Percentiles rank a stretch among this genome's conserved stretches.
Conservation (phyloP, 2,329 filamentous ascomycete genomes). For the Claviceps sp. region DNA sequence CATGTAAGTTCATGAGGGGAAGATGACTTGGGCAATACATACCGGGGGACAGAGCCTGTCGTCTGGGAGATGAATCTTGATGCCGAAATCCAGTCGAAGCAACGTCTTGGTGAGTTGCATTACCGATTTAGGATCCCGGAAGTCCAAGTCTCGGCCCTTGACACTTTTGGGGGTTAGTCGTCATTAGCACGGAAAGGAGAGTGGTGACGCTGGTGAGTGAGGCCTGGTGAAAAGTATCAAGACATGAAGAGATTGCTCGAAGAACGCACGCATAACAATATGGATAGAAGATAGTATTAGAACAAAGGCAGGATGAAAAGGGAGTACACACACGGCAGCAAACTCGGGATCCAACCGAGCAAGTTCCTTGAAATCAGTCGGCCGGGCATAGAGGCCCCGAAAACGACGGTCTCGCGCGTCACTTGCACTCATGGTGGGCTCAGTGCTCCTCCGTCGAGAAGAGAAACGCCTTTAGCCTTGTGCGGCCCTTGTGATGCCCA, state of each 20-base stretch:
- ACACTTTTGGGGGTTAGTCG: conserved; percentile 3
- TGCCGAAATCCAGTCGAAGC: conserved; percentile 59
- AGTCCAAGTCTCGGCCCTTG: conserved; percentile 51
- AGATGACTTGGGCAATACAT: conserved; percentile 9
- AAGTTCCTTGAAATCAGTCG: conserved; percentile 31
- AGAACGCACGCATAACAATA: background rate
- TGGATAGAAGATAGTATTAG: background rate
- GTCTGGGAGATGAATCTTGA: conserved; percentile 56
- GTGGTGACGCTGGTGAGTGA: too few relatives aligned
- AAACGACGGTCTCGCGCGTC: conserved; percentile 18
- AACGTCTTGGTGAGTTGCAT: conserved; percentile 73
- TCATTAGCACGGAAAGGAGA: too few relatives aligned
- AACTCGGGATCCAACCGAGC: conserved; percentile 28
- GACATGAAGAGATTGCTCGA: too few relatives aligned
- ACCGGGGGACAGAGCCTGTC: conserved; percentile 82
- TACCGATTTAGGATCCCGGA: conserved; percentile 62
- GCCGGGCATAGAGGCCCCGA: conserved; percentile 25
- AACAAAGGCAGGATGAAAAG: background rate
- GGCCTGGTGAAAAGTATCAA: too few relatives aligned
- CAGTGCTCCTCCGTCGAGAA: background rate
- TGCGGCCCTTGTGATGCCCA: background rate
- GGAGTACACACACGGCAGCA: conserved; percentile 22
- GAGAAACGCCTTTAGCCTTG: background rate
- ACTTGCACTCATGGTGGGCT: background rate
- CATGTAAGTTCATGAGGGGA: background rate